phyloP scores from a whole-genome alignment of 768 basidiomycete species.

The Psilocybe sp. region DNA sequence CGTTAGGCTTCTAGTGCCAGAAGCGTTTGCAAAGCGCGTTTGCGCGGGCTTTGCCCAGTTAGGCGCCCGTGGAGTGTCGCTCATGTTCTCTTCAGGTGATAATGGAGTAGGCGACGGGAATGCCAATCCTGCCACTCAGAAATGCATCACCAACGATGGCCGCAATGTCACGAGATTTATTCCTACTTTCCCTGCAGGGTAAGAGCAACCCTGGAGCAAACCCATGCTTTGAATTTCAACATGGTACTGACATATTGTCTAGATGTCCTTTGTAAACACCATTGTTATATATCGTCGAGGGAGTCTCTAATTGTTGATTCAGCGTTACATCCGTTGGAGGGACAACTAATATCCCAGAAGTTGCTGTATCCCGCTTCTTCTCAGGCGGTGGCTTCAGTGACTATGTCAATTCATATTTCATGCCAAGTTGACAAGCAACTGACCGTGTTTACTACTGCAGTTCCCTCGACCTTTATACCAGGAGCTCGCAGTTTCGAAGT shows the following conservation, averaged over 20 bases:
- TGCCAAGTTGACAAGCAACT: neutral
- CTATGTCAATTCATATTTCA: conserved; percentile 37
- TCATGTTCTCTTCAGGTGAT: conserved; percentile 63
- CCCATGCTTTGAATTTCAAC: neutral
- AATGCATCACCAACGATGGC: conserved; percentile 58
- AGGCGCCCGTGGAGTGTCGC: conserved; percentile 60
- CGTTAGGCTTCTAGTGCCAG: neutral
- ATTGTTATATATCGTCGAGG: neutral
- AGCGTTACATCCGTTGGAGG: conserved; percentile 74
- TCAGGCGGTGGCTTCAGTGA: conserved; percentile 77
- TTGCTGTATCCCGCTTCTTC: conserved; percentile 46
- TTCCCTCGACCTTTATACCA: conserved; percentile 58
- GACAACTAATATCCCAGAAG: conserved; percentile 51
- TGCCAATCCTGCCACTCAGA: conserved; percentile 41
- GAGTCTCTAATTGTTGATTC: neutral
- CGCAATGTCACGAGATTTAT: conserved; percentile 46
- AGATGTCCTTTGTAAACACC: conserved; percentile 47
- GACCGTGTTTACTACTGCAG: conserved; percentile 24
- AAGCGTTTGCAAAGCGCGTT: conserved; percentile 18
- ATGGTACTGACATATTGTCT: no score
- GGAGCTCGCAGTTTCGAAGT: conserved; percentile 37
- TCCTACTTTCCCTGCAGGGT: conserved; percentile 50
- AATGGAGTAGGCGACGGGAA: conserved; percentile 60
- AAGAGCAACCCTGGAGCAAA: neutral
- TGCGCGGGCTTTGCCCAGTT: conserved; percentile 58